Conservation (phyloP, 306 rosid species). For the Potentilla sterilis region DNA sequence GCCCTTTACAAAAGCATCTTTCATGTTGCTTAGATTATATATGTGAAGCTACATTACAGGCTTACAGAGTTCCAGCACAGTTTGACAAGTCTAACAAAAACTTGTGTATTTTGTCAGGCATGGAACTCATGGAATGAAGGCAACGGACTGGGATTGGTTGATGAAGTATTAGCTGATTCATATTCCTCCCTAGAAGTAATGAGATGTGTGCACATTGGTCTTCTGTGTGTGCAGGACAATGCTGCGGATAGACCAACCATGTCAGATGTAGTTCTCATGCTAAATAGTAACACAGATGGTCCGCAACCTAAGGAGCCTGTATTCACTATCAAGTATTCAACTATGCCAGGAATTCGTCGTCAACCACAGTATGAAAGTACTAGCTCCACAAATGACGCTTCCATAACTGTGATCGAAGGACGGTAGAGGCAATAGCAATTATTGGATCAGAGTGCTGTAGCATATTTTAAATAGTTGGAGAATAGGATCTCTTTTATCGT, state of each 20-base stretch:
- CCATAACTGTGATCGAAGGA: constrained; percentile 53
- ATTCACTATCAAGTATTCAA: not conserved
- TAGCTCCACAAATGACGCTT: constrained; percentile 47
- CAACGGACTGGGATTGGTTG: constrained; percentile 21
- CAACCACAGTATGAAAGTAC: constrained; percentile 26
- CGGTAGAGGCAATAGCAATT: constrained; percentile 16
- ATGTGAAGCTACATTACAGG: not conserved
- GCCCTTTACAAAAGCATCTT: too few species aligned
- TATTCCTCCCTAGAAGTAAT: constrained; percentile 3
- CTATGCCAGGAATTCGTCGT: not conserved
- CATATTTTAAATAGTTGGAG: too few species aligned
- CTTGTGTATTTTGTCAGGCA: not conserved
- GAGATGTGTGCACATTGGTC: constrained; percentile 32
- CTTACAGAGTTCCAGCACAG: not conserved
- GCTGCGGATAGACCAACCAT: constrained; percentile 28
- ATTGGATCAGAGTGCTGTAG: too few species aligned
- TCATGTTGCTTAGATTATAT: too few species aligned
- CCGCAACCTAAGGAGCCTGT: constrained; percentile 28
- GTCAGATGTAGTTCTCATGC: constrained; percentile 26
- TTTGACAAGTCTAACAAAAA: not conserved
- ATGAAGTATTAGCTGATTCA: not conserved
- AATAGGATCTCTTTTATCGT: too few species aligned
- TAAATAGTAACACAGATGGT: constrained; percentile 6
- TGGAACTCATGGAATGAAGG: constrained; percentile 27
- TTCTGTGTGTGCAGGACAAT: constrained; percentile 30